Evolutionary conservation across 179 eudicot species (phyloP).

Genomic region (Actinidia chinensis): DNA sequence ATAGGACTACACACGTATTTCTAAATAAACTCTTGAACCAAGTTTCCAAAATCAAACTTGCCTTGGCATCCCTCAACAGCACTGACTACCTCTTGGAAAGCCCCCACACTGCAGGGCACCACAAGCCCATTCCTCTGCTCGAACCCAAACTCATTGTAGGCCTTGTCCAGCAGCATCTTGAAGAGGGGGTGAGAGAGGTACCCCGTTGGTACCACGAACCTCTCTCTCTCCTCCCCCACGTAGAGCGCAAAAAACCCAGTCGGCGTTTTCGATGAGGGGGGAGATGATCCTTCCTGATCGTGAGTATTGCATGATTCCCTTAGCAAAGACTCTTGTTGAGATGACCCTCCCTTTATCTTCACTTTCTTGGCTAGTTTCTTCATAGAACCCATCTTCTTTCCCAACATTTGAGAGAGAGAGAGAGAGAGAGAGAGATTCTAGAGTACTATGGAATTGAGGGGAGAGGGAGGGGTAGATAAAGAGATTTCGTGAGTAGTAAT

Average conservation of each 20-base stretch:
- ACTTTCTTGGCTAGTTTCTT: constrained; percentile 47
- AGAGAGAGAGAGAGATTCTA: constrained; percentile 12
- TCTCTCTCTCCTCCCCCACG: constrained; percentile 59
- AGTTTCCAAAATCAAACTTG: constrained; percentile 59
- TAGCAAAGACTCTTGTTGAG: constrained; percentile 31
- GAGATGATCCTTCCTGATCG: constrained; percentile 11
- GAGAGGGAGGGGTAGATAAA: not conserved
- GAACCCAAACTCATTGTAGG: constrained; percentile 69
- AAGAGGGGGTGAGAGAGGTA: constrained; percentile 76
- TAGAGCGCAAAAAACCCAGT: constrained; percentile 60
- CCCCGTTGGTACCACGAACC: constrained; percentile 69
- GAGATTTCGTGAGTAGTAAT: no score
- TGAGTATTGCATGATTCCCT: constrained; percentile 25
- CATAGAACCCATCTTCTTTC: constrained; percentile 48
- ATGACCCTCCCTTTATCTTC: constrained; percentile 20
- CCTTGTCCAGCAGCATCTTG: constrained; percentile 75
- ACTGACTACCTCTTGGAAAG: constrained; percentile 56
- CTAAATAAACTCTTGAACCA: constrained; percentile 52
- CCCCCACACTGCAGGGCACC: constrained; percentile 63
- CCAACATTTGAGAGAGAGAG: constrained; percentile 27
- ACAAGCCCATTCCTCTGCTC: constrained; percentile 56
- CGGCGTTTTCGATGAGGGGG: constrained; percentile 32
- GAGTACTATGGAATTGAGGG: no score
- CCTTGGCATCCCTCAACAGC: constrained; percentile 58
- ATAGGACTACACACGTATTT: no score